Conservation (phyloP, 345 rosid genomes). For the Clausena lansium region DNA sequence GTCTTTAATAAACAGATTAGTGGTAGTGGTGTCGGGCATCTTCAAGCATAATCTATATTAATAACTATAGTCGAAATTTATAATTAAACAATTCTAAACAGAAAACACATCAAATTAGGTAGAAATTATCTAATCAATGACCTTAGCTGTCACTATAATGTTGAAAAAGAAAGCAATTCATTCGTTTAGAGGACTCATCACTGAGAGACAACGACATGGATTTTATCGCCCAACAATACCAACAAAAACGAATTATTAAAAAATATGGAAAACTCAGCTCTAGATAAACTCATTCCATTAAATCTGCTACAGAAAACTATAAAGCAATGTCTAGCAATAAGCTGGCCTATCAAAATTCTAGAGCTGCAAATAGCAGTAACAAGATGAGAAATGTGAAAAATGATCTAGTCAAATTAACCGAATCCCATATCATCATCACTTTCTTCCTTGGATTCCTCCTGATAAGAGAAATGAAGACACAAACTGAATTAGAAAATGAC, state of each 20-base stretch:
- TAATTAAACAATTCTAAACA: not conserved
- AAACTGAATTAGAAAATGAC: not conserved
- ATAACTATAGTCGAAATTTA: no score
- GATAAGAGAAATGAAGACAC: not conserved
- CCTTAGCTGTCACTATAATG: not conserved
- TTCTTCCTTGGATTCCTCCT: conserved; percentile 30
- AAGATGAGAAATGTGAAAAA: not conserved
- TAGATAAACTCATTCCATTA: not conserved
- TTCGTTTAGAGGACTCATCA: not conserved
- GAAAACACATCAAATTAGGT: not conserved
- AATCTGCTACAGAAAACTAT: not conserved
- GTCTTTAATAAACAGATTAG: not conserved
- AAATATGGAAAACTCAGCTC: not conserved
- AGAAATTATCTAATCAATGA: not conserved
- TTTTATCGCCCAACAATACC: not conserved
- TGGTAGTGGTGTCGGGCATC: not conserved
- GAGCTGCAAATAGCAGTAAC: not conserved
- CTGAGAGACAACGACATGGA: not conserved
- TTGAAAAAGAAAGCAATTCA: not conserved
- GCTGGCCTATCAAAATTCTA: not conserved
- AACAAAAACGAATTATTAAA: not conserved
- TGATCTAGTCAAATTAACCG: conserved; percentile 20
- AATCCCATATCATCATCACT: conserved; percentile 35
- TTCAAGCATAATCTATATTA: not conserved
- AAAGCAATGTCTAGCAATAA: not conserved